Evolutionary conservation across 495 filamentous ascomycete species (phyloP), one percentile per base, ranked within the genome.

Genomic region (Symbiotaphrina buchneri): DNA sequence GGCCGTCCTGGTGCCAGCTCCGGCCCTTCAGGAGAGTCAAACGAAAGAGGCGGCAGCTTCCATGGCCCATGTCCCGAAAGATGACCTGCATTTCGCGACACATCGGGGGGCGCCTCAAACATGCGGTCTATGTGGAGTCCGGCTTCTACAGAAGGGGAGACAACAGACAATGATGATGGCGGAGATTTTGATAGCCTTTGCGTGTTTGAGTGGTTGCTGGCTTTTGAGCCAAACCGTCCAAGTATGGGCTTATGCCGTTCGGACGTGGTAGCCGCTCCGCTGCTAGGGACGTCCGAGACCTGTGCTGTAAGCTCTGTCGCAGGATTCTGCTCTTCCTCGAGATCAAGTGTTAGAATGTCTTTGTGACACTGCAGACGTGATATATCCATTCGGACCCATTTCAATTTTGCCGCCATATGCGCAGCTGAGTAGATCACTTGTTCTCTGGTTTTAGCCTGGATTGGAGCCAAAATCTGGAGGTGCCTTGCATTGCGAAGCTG

Each of bases 401-500:
- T 85, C 22, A 95, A 55, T 41, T 87, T 84, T 4, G 83, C 83
- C 16, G 84, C 68, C 53, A 92, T 72, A 7, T 74, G 67, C 3
- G 71, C 83, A 10, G 87, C 90, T 20, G 80, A 74, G 40, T 81
- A 58, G 15, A 94, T 63, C 33, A 94, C 67, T 18, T 79, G 64
- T 42, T 95, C 87, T 32, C 87, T 59, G 4, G 82, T 84, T 43
- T 78, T 79, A 2, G 71, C 65, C 40, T 87, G 74, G 28, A 95
- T 78, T 0, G 87, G 87, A 2, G 84, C 81, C 6, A 93, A 52
- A 24, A 99, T 68, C 30, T 83, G 68, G 15, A 99, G 56, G 50
- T 99, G 87, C 18, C 84, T 70, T n/a, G 84, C 81, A 52, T 94
- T 92, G 36, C 85, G 61, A 21, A 95, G 52, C 27, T 87, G 71